Evolutionary conservation across 2,329 filamentous ascomycete species (phyloP), one percentile per base, ranked within the genome.

Genomic region (Nothopassalora personata): DNA sequence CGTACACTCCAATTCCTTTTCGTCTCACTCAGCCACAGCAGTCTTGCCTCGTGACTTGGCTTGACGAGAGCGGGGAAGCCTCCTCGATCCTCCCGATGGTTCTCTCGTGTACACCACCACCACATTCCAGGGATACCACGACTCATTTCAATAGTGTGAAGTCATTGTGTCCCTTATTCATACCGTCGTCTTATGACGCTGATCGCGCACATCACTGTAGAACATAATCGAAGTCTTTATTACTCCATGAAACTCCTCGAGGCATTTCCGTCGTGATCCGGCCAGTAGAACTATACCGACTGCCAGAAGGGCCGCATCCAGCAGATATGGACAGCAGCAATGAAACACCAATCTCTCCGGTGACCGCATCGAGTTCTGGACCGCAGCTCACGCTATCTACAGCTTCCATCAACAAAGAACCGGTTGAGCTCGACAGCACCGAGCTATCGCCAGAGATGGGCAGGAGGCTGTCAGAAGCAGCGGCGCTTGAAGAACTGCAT

Each of bases 401-500:
- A 2, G 74, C 73, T 0, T 68, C 76, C 4, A 75, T 79, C 64
- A 79, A 80, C 61, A 64, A 67, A 10, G 68, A 70, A 48, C 77
- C 77, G 0, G 72, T 78, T 5, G 78, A 80, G 65, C 63, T 80
- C 5, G 77, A 80, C 54, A 72, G 73, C 57, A 71, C 68, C 10
- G 71, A 72, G 1, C 57, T 67, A 6, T 70, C 70, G 13, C 64
- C 70, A 1, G 64, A 67, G 19, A 60, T 60, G 31, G 52, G 50
- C 13, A 53, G 62, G 46, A 60, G 66, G 23, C 59, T 60, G 27
- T 66, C 66, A 15, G 60, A 60, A 39, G 58, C 65, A 6, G 51
- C 45, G 1, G 61, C 53, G 1, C 57, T 64, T 10, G 62, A 64
- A 18, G 63, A 60, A 4, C 15, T 67, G 53, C 54, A 59, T 27